A percentile compares a stretch with the other conserved stretches of the same genome.
Conservation (phyloP, 768 basidiomycete species). For the Austroboletus eburneus region DNA sequence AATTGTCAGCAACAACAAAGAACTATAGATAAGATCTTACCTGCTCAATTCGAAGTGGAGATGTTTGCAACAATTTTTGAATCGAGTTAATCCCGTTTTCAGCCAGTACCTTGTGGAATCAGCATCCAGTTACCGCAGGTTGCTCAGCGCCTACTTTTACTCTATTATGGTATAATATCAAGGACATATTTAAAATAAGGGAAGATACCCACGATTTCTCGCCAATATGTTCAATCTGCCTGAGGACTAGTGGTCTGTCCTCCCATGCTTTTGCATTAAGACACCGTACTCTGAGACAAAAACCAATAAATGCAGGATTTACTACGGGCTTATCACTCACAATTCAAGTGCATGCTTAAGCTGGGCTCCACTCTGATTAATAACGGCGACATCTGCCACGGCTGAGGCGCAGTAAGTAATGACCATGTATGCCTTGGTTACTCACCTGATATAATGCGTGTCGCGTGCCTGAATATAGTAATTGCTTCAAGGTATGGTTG, state of each 20-base stretch:
- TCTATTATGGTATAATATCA: slow-evolving; percentile 12
- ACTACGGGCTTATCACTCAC: slow-evolving; percentile 34
- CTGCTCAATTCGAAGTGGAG: slow-evolving; percentile 59
- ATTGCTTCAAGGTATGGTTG: slow-evolving; percentile 69
- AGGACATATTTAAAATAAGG: background rate
- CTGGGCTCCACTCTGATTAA: slow-evolving; percentile 60
- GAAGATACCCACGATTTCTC: slow-evolving; percentile 72
- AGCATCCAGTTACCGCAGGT: slow-evolving; percentile 1
- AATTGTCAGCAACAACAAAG: slow-evolving; percentile 3
- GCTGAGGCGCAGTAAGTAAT: slow-evolving; percentile 41
- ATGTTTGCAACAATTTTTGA: slow-evolving; percentile 49
- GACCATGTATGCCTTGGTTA: background rate
- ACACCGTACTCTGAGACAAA: slow-evolving; percentile 58
- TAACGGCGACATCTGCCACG: slow-evolving; percentile 71
- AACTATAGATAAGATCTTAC: slow-evolving; percentile 32
- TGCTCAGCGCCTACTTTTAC: slow-evolving; percentile 19
- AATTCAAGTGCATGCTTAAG: slow-evolving; percentile 73
- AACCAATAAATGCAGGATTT: slow-evolving; percentile 2
- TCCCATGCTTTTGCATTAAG: slow-evolving; percentile 90
- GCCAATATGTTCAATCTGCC: slow-evolving; percentile 87
- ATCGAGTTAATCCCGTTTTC: slow-evolving; percentile 68
- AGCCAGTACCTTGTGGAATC: slow-evolving; percentile 58
- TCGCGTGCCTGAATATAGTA: slow-evolving; percentile 68
- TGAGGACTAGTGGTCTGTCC: slow-evolving; percentile 74
- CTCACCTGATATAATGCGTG: slow-evolving; percentile 72